Evolutionary conservation across 225 moss, liverwort and hornwort genomes (phyloP).

Genomic region (Bryum argenteum): DNA sequence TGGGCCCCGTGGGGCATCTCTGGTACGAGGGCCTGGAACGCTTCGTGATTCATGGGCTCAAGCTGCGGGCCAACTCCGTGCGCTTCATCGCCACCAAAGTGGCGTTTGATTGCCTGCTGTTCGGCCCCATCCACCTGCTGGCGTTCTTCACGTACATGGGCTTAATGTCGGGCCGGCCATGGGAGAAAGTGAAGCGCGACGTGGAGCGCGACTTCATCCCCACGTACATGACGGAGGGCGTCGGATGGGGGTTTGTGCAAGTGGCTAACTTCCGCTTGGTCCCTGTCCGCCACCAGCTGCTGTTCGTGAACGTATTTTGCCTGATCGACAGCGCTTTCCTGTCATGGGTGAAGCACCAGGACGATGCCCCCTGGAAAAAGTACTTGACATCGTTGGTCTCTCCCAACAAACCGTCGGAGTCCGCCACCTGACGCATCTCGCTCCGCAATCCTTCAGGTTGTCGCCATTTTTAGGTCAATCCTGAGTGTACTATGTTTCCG

Average conservation of each 20-base stretch:
- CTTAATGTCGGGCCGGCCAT: slow-evolving; percentile 69
- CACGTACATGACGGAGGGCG: slow-evolving; percentile 88
- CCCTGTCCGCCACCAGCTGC: slow-evolving; percentile 82
- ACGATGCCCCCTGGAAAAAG: slow-evolving; percentile 95
- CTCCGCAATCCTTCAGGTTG: background rate
- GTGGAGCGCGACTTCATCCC: slow-evolving; percentile 84
- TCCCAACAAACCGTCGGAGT: slow-evolving; percentile 36
- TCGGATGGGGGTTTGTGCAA: slow-evolving; percentile 83
- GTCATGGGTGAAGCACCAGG: slow-evolving; percentile 98
- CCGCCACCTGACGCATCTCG: slow-evolving; percentile 23
- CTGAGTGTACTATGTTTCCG: slow-evolving; percentile 18
- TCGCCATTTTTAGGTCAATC: background rate
- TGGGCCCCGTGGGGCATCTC: slow-evolving; percentile 83
- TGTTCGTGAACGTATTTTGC: slow-evolving; percentile 80
- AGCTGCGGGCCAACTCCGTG: slow-evolving; percentile 58
- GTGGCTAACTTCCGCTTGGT: slow-evolving; percentile 82
- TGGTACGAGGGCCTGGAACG: slow-evolving; percentile 87
- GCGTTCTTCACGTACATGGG: slow-evolving; percentile 96
- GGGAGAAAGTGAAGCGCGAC: slow-evolving; percentile 68
- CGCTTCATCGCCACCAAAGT: slow-evolving; percentile 72
- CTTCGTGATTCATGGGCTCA: slow-evolving; percentile 62
- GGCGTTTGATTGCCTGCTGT: slow-evolving; percentile 59
- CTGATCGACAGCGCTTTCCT: slow-evolving; percentile 90
- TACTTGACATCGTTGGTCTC: slow-evolving; percentile 69
- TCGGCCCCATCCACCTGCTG: slow-evolving; percentile 84